These are phyloP conservation scores for Plantago lanceolata DNA, from an alignment of 305 asterid species.

Conservation along the genomic window DNA sequence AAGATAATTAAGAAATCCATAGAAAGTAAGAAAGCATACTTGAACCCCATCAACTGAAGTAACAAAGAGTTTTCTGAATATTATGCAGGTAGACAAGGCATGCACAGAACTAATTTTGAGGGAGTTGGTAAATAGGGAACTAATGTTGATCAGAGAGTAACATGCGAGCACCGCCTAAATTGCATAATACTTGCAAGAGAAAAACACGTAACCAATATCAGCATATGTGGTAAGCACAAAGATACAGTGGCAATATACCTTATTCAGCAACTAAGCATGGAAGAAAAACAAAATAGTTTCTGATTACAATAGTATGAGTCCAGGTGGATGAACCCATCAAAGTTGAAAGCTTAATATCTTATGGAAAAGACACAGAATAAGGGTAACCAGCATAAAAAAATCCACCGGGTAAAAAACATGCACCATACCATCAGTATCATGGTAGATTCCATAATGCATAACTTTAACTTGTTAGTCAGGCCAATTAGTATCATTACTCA, in stretches of 20 bases:
- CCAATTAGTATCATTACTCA: not conserved
- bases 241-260: no score
- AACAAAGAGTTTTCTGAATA: not conserved
- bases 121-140: not conserved
- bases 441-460: not conserved
- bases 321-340: no score
- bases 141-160: not conserved
- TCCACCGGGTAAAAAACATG: no score
- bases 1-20: slow-evolving; percentile 13
- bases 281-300: no score
- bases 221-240: no score
- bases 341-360: no score
- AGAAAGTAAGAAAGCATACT: not conserved
- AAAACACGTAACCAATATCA: no score
- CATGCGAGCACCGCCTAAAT: not conserved
- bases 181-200: not conserved
- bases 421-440: no score
- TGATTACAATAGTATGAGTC: no score
- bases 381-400: no score
- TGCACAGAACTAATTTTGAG: not conserved
- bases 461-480: not conserved
- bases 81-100: not conserved
- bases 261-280: no score
- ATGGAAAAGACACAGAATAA: no score
- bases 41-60: not conserved